Conservation (phyloP, 352 stramenopile species). For the Globisporangium echinulatum region DNA sequence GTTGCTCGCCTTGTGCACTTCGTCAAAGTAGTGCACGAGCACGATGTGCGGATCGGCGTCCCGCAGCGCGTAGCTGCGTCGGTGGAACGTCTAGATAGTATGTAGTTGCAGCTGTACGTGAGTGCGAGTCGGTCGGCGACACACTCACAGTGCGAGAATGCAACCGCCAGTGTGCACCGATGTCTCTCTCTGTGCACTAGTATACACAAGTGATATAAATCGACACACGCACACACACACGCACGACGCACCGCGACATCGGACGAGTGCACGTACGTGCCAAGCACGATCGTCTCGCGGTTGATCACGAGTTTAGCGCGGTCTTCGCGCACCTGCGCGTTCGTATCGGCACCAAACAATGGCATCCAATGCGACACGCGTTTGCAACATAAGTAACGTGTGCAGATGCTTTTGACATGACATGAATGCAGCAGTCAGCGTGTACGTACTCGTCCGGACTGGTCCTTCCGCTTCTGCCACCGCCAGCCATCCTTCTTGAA, state of each 20-base stretch:
- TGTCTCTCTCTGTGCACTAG: no score
- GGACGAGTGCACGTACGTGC: constrained; percentile 79
- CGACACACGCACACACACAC: not conserved
- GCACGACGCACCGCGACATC: constrained; percentile 44
- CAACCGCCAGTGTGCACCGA: no score
- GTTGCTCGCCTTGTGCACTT: constrained; percentile 41
- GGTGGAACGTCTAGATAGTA: constrained; percentile 61
- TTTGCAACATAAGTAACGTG: not conserved
- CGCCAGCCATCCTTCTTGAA: constrained; percentile 85
- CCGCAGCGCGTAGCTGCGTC: constrained; percentile 74
- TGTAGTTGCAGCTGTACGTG: not conserved
- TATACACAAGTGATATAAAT: no score
- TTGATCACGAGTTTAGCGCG: constrained; percentile 84
- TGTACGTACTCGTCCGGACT: constrained; percentile 46
- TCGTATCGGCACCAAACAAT: not conserved
- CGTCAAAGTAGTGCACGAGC: constrained; percentile 86
- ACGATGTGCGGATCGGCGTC: constrained; percentile 61
- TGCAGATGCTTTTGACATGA: not conserved
- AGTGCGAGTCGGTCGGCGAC: not conserved
- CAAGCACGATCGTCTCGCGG: constrained; percentile 70
- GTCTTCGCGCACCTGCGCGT: constrained; percentile 59
- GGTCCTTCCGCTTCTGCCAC: constrained; percentile 85
- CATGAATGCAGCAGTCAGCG: no score
- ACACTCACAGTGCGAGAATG: no score
- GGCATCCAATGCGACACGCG: not conserved